Base-by-base conservation (phyloP, 441 rosid species). In the Corymbia citriodora region DNA sequence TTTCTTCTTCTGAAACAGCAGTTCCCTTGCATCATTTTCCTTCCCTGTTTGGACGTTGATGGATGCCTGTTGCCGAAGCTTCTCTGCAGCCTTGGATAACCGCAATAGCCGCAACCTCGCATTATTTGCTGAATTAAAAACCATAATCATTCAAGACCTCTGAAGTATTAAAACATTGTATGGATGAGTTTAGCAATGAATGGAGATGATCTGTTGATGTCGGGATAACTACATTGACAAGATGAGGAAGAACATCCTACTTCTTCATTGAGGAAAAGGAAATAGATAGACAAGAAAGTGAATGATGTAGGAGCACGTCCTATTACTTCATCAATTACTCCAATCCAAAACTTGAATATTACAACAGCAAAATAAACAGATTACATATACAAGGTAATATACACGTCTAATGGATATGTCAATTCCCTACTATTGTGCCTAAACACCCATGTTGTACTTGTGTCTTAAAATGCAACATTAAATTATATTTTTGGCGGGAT, bases 1-100 rank as follows among this genome's bases (percentile, higher is more conserved):
- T 92, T 94, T 97, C 94, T 96, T 96, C 96, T 97, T 96, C 94
- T 97, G 99, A 91, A 93, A 91, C 89, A 97, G 98, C 33, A 96
- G 89, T 33, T 96, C 96, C 92, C 97, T 95, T 8, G 99, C 99
- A 85, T 97, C 98, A 92, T 94, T 92, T 89, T 94, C 99, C 90
- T 94, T 95, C 68, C 99, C 98, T 11, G 92, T 94, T 88, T 92
- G 94, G 91, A 97, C 92, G 91, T 92, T 92, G 17, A 95, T 87
- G 91, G 96, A 93, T 49, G 99, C 99, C 94, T 95, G 97, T 25
- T 93, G 94, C 81, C 93, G 94, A 87, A 97, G 96, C 93, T 96
- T 97, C 95, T 97, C 97, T 19, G 97, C 98, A 10, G 97, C 97
- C 93, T 97, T 96, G 3, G 98, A 95, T 88, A 96, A 91, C 83